These are phyloP conservation scores for Diplodia seriata DNA, from an alignment of 2,329 filamentous ascomycete species.

Conservation along the genomic window DNA sequence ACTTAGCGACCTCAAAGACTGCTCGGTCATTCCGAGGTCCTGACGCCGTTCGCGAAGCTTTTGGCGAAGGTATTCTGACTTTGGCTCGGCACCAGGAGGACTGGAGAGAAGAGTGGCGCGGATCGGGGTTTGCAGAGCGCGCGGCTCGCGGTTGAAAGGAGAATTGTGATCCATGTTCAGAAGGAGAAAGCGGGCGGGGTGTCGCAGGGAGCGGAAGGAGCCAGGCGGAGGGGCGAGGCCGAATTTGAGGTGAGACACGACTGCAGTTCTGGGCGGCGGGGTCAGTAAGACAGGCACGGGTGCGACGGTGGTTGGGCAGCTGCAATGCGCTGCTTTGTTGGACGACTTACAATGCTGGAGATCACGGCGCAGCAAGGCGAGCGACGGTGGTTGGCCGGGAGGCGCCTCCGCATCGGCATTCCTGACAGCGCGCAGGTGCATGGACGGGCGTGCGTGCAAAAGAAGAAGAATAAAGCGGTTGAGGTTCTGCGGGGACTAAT, in stretches of 20 bases:
- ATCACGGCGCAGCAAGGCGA: constrained; percentile 18
- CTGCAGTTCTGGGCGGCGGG: constrained; percentile 9
- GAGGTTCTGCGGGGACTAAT: not conserved
- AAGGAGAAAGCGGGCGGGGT: not conserved
- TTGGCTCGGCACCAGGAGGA: constrained; percentile 9
- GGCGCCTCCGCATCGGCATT: constrained; percentile 8
- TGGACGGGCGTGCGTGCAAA: not conserved
- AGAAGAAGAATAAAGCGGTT: not conserved
- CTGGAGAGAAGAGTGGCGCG: constrained; percentile 1
- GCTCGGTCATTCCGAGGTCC: constrained; percentile 17
- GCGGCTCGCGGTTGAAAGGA: constrained; percentile 2
- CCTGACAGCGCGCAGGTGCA: constrained; percentile 20
- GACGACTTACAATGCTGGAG: constrained; percentile 19
- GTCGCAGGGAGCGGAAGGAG: not conserved
- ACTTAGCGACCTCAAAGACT: constrained; percentile 8
- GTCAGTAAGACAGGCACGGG: constrained; percentile 24
- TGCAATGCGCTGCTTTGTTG: constrained; percentile 28
- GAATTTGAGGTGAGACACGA: constrained; percentile 15
- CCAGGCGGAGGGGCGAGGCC: constrained; percentile 8
- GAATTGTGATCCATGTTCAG: constrained; percentile 6
- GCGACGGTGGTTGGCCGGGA: constrained; percentile 17
- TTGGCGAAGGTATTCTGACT: constrained; percentile 29
- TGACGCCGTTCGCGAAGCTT: constrained; percentile 28
- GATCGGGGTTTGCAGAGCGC: constrained; percentile 8
- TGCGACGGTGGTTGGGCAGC: constrained; percentile 23